Percentiles rank a stretch among this genome's conserved stretches.
Conservation (phyloP, 2,329 filamentous ascomycete genomes). For the Fusarium sororula region DNA sequence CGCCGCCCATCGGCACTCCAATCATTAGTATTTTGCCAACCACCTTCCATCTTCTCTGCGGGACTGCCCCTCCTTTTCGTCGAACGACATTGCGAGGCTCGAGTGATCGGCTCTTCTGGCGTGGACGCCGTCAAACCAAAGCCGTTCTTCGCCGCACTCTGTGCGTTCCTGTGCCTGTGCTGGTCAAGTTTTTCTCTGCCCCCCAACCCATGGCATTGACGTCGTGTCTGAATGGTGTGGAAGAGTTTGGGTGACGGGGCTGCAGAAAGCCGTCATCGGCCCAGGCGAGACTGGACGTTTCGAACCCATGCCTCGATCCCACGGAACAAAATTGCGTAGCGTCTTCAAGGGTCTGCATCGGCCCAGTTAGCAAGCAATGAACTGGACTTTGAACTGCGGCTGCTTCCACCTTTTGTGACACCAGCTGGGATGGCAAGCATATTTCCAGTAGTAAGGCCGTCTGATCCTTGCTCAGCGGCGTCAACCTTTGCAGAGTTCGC, state of each 20-base stretch:
- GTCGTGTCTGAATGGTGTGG: constrained; percentile 17
- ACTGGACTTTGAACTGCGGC: background rate
- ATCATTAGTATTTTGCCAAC: constrained; percentile 13
- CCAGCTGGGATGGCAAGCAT: constrained; percentile 7
- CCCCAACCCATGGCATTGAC: constrained; percentile 8
- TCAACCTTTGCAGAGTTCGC: constrained; percentile 8
- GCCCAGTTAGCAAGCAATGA: constrained; percentile 5
- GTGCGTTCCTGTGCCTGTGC: background rate
- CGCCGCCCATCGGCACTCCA: constrained; percentile 20
- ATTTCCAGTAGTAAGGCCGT: constrained; percentile 22
- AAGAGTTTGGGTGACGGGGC: constrained; percentile 2
- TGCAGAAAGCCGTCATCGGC: constrained; percentile 35
- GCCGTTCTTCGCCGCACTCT: constrained; percentile 13
- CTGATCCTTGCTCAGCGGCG: constrained; percentile 12
- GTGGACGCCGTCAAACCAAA: constrained; percentile 14
- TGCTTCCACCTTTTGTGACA: background rate
- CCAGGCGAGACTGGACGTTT: constrained; percentile 1
- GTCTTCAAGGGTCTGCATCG: constrained; percentile 23
- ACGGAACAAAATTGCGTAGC: constrained; percentile 22
- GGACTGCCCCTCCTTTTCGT: constrained; percentile 22
- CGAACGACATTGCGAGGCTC: constrained; percentile 22
- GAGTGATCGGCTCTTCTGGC: constrained; percentile 31
- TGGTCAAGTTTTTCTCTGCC: constrained; percentile 17
- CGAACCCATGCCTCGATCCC: constrained; percentile 17
- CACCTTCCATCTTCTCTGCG: constrained; percentile 5